Percentiles rank a stretch among this genome's conserved stretches.
These are phyloP conservation scores for Fusarium redolens DNA, from an alignment of 2,329 filamentous ascomycete species.

Conservation along the genomic window DNA sequence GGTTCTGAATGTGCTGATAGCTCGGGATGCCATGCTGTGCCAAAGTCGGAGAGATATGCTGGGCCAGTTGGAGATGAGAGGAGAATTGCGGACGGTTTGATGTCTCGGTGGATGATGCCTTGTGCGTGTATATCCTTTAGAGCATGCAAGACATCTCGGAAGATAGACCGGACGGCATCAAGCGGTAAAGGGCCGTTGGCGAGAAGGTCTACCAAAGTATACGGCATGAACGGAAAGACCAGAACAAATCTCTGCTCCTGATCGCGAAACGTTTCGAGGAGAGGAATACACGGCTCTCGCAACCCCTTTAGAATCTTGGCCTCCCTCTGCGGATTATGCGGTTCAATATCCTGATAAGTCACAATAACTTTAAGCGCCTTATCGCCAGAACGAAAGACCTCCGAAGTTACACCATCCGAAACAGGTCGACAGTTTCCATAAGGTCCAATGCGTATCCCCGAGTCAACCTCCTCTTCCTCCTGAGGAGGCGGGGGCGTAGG, in stretches of 20 bases:
- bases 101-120: slow-evolving; percentile 89
- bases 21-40: slow-evolving; percentile 83
- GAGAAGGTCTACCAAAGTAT: slow-evolving; percentile 78
- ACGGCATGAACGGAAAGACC: slow-evolving; percentile 85
- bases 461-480: slow-evolving; percentile 22
- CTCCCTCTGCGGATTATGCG: slow-evolving; percentile 86
- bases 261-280: slow-evolving; percentile 80
- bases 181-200: slow-evolving; percentile 54
- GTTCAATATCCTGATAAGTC: slow-evolving; percentile 76
- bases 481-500: slow-evolving; percentile 6
- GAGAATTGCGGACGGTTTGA: slow-evolving; percentile 93
- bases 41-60: slow-evolving; percentile 89
- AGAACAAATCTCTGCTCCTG: slow-evolving; percentile 78
- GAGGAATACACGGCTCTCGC: slow-evolving; percentile 67
- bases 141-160: slow-evolving; percentile 74
- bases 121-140: slow-evolving; percentile 77
- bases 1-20: slow-evolving; percentile 72
- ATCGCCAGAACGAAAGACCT: slow-evolving; percentile 76
- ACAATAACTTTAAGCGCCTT: slow-evolving; percentile 88
- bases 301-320: slow-evolving; percentile 75
- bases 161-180: slow-evolving; percentile 59
- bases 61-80: slow-evolving; percentile 75
- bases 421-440: slow-evolving; percentile 66
- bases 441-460: slow-evolving; percentile 62
- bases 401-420: slow-evolving; percentile 80